phyloP scores from a whole-genome alignment of 73 alveolate species.

The Paramecium caudatum region DNA sequence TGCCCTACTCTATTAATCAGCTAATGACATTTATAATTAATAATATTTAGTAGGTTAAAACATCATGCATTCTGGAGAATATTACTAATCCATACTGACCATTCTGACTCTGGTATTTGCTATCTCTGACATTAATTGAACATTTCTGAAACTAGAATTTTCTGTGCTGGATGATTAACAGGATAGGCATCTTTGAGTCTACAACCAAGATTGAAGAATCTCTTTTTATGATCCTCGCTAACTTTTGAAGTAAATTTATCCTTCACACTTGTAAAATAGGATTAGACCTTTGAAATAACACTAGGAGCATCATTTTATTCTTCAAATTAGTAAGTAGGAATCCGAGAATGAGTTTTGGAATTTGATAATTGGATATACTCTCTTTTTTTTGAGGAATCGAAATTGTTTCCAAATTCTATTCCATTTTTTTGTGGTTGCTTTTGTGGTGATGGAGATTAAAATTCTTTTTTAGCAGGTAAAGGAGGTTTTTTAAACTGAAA shows the following conservation, averaged over 20 bases:
- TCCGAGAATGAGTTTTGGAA: neutral
- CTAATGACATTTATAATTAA: too few species aligned
- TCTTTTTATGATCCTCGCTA: neutral
- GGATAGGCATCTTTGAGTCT: neutral
- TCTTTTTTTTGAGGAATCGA: slow-evolving; percentile 40
- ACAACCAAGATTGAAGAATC: neutral
- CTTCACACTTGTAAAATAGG: neutral
- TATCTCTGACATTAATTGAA: neutral
- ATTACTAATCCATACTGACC: slow-evolving; percentile 22
- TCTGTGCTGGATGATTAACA: slow-evolving; percentile 45
- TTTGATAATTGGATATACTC: slow-evolving; percentile 22
- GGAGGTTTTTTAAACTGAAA: neutral
- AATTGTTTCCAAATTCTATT: slow-evolving; percentile 38
- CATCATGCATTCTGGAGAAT: slow-evolving; percentile 29
- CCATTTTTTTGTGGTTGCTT: neutral
- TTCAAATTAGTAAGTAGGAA: neutral
- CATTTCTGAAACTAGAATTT: slow-evolving; percentile 43
- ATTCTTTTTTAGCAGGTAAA: neutral
- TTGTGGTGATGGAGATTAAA: neutral
- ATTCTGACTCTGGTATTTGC: neutral
- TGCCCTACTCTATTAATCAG: too few species aligned
- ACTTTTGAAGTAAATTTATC: neutral
- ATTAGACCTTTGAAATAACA: neutral
- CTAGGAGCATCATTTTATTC: neutral
- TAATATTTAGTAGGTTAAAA: slow-evolving; percentile 17